phyloP scores from a whole-genome alignment of 2,329 filamentous ascomycete species.

The Fusarium sp. region DNA sequence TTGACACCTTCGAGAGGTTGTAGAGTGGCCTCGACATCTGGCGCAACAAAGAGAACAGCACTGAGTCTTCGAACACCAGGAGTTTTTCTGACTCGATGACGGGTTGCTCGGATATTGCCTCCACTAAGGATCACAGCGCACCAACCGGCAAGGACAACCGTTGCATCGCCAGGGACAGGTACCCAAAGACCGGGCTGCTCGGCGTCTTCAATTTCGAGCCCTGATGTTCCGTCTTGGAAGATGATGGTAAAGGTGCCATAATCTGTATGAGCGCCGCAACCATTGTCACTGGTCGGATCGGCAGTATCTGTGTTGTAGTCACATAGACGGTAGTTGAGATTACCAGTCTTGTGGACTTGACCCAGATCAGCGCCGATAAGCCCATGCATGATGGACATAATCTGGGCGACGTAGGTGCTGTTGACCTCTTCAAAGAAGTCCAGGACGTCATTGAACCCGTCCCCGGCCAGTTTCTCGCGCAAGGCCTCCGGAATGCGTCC shows the following conservation, averaged over 20 bases:
- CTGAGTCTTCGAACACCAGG: neutral
- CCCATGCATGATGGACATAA: neutral
- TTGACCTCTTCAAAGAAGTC: neutral
- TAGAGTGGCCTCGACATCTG: neutral
- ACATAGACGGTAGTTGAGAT: neutral
- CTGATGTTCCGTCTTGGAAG: neutral
- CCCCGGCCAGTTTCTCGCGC: neutral
- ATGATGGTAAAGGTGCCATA: neutral
- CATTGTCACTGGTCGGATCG: neutral
- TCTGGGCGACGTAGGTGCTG: neutral
- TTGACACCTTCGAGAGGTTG: neutral
- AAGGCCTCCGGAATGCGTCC: neutral
- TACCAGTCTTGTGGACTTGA: neutral
- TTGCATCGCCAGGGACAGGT: neutral
- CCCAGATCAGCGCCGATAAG: neutral
- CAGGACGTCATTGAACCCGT: neutral
- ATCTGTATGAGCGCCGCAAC: neutral
- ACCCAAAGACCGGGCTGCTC: neutral
- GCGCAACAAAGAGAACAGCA: neutral
- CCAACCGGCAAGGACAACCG: conserved; percentile 1
- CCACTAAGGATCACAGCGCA: neutral
- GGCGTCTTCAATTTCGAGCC: neutral
- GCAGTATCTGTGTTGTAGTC: neutral
- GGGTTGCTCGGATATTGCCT: neutral
- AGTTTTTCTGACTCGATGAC: neutral